A percentile compares a stretch with the other conserved stretches of the same genome.
Conservation (phyloP, 805 yeast genomes). For the Hanseniaspora valbyensis region DNA sequence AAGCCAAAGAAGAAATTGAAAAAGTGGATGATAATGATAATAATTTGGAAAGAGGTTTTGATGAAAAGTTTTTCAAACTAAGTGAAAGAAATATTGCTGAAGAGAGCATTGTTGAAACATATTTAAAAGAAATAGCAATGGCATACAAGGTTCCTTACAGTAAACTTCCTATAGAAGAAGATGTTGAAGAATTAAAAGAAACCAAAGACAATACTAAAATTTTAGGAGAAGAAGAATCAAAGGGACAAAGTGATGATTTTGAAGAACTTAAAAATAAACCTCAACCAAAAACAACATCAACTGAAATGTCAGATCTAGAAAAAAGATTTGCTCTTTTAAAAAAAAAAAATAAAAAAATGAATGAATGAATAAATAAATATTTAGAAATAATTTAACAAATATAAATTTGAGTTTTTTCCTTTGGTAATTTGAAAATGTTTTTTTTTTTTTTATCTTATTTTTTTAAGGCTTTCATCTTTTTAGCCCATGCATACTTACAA, state of each 20-base stretch:
- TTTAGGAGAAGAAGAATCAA: too few species aligned
- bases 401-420: not conserved
- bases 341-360: not conserved
- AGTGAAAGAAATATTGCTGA: constrained; percentile 60
- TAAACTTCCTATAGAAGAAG: constrained; percentile 33
- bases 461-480: constrained; percentile 35
- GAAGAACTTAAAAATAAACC: constrained; percentile 27
- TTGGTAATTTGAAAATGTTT: not conserved
- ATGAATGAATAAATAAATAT: not conserved
- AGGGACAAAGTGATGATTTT: too few species aligned
- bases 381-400: not conserved
- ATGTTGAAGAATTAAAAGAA: too few species aligned
- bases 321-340: constrained; percentile 69
- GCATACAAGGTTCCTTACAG: constrained; percentile 70
- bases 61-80: constrained; percentile 53
- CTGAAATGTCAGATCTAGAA: constrained; percentile 52
- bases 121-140: constrained; percentile 66
- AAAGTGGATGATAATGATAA: constrained; percentile 32
- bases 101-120: constrained; percentile 51
- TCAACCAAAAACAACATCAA: constrained; percentile 27
- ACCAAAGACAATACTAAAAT: too few species aligned
- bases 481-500: constrained; percentile 64
- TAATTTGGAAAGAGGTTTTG: constrained; percentile 37
- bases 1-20: constrained; percentile 39
- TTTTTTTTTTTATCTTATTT: constrained; percentile 7